phyloP scores from a whole-genome alignment of 805 yeast species.

The Barnettozyma wickerhamii region DNA sequence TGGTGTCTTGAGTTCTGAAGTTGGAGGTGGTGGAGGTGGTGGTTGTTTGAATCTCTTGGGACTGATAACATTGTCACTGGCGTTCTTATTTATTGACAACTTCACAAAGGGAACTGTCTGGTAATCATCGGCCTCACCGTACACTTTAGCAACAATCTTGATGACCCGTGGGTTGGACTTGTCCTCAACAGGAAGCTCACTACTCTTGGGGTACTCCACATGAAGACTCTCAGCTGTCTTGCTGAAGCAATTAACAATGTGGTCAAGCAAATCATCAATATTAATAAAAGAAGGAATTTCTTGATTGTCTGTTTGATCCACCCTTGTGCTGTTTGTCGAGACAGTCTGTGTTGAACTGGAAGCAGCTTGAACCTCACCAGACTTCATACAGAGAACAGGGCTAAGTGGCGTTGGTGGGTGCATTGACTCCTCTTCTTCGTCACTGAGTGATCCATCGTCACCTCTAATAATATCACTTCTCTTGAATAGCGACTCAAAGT shows the following conservation, averaged over 20 bases:
- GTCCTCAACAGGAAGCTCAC: neutral
- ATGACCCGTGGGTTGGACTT: neutral
- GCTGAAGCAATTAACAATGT: constrained; percentile 1
- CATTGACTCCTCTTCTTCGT: neutral
- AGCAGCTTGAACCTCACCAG: no score
- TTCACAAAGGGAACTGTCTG: neutral
- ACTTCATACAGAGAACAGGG: no score
- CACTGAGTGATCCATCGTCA: no score
- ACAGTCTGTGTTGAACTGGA: no score
- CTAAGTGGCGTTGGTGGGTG: neutral
- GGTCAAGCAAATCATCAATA: constrained; percentile 1
- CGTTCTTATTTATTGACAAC: neutral
- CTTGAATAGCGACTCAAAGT: neutral
- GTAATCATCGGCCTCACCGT: neutral
- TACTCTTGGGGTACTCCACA: constrained; percentile 1
- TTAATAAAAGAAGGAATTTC: neutral
- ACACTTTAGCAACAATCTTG: neutral
- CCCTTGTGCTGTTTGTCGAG: no score
- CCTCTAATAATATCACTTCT: no score
- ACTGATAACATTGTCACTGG: no score
- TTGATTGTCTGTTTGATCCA: no score
- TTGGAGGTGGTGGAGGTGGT: no score
- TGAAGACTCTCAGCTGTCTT: constrained; percentile 1
- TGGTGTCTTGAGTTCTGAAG: no score
- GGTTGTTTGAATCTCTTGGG: no score